Base-by-base conservation (phyloP, 1,284 basidiomycete species). In the Fistulinella staudtii region DNA sequence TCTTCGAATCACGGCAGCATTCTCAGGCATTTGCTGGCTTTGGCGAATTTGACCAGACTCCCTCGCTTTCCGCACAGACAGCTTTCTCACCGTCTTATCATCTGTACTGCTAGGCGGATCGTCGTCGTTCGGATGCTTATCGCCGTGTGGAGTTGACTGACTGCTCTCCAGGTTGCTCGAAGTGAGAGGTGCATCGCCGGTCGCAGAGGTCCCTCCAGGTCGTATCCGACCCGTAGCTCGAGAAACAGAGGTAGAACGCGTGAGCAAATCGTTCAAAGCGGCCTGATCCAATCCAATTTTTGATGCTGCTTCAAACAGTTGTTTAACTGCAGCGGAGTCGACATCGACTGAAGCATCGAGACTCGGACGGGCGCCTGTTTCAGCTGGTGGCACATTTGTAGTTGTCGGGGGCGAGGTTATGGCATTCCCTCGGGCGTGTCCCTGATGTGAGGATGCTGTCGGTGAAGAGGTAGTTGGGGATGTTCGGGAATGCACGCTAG, bases 221-320 rank as follows among this genome's bases (percentile, higher is more conserved):
- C 46, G 52, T 22, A 65, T 63, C 37, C 69, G 73, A 36, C 71
- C 70, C 13, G 72, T 71, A 13, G 71, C 66, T 45, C 72, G 74
- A 31, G 85, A 80, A 10, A 79, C 72, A 5, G 86, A 86, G 20
- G 75, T 73, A 36, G 85, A 85, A 35, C 85, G 82, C 41, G 76
- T 73, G 42, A 89, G 67, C 24, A 90, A 63, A 43, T 82, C 85
- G 43, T 79, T 82, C 47, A 90, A 60, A 33, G 77, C 85, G 21
- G 65, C 71, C 53, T 80, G 79, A 64, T 88, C 84, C 35, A 90
- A 71, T 29, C 86, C 87, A 36, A 90, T 73, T 56, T 79, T 80
- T 13, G 71, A 74, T 4, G 84, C 88, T 24, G 86, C 87, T 59
- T 81, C 79, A 52, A 86, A 87, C 30, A 90, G 65, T 57, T 87